Base-by-base conservation (phyloP, 2,329 filamentous ascomycete species). In the Paraphoma chrysanthemicola region DNA sequence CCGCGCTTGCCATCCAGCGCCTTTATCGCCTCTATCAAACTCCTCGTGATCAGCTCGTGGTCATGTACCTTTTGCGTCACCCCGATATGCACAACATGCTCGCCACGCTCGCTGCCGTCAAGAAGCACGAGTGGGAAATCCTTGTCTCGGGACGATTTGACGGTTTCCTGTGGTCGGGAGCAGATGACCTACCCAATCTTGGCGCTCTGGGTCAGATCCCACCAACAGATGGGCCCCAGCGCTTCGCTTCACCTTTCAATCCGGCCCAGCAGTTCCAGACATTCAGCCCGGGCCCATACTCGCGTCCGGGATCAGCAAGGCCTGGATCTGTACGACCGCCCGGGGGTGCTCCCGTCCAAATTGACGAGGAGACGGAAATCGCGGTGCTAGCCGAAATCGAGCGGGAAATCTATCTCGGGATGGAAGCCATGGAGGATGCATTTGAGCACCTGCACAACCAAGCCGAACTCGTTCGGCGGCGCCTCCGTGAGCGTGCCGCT, bases 121-220 rank as follows among this genome's bases (percentile, higher is more conserved):
- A 90, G 71, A 86, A 88, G 45, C 90, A 91, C n/a, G 94, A 98
- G 77, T 98, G 94, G 94, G 94, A 97, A 60, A 96, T 98, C 53
- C 83, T 98, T 11, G 92, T 90, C 4, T 97, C 94, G 0, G 94
- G 94, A 29, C 90, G 94, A 29, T 98, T 98, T 68, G 93, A 97
- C 71, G 94, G 94, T 4, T 98, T 98, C 78, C 83, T 97, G 17
- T 96, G 94, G 87, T 96, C 92, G 44, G 94, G 94, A 18, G 92
- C 92, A 6, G 93, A 97, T 62, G 81, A 85, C 45, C 64, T 77
- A 12, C 66, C 75, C 31, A 65, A 71, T 11, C 67, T 73, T 9
- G 58, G 42, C 41, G 51, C 59, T 29, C 54, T 60, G 17, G 82
- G 83, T 31, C 74, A 78, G 60, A 74, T 80, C 75, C 70, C 63